Percentiles rank a stretch among this genome's conserved stretches.
Conservation (phyloP, 805 yeast genomes). For the Millerozyma miso region DNA sequence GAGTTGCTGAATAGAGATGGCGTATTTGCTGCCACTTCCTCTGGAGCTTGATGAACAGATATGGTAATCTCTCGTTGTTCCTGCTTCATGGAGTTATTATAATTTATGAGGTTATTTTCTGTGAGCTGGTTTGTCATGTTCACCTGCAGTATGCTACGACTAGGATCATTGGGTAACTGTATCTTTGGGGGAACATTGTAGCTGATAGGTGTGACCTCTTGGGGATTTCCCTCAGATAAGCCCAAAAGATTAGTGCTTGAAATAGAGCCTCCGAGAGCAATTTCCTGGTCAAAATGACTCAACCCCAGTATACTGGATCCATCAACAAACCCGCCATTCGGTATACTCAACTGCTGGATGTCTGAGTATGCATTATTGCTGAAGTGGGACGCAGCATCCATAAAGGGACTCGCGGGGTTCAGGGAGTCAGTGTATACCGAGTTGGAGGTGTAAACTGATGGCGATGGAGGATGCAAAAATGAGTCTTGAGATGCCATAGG, state of each 20-base stretch:
- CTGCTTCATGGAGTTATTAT: constrained; percentile 5
- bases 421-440: constrained; percentile 36
- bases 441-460: constrained; percentile 14
- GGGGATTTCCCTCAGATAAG: constrained; percentile 4
- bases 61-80: constrained; percentile 13
- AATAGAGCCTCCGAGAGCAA: constrained; percentile 36
- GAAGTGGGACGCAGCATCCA: constrained; percentile 33
- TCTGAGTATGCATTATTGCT: constrained; percentile 15
- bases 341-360: constrained; percentile 4
- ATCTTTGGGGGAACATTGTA: constrained; percentile 9
- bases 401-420: constrained; percentile 34
- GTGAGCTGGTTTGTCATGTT: constrained; percentile 13
- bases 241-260: constrained; percentile 29
- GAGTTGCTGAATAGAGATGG: constrained; percentile 58
- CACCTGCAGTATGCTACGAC: not conserved
- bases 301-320: constrained; percentile 2
- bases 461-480: constrained; percentile 17
- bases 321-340: constrained; percentile 4
- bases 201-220: constrained; percentile 9
- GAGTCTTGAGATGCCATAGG: constrained; percentile 10
- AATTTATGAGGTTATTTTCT: constrained; percentile 7
- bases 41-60: constrained; percentile 31
- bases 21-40: constrained; percentile 41
- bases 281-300: constrained; percentile 29
- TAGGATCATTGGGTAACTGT: constrained; percentile 5